Conservation (phyloP, 495 filamentous ascomycete genomes). For the Penicillium ochrochloron region DNA sequence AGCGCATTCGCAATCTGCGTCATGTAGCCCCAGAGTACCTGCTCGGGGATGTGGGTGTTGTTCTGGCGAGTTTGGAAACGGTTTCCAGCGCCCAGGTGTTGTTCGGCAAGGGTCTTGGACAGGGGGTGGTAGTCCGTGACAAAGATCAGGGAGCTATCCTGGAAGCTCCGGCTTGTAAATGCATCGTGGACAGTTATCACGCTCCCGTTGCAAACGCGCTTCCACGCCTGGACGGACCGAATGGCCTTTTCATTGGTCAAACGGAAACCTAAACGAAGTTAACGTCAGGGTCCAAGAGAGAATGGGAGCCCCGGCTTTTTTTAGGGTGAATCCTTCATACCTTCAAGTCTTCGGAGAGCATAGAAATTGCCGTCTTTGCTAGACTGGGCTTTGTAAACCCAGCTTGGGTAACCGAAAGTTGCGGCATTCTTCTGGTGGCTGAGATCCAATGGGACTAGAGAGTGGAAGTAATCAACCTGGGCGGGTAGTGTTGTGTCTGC, state of each 20-base stretch:
- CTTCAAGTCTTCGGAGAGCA: slow-evolving; percentile 83
- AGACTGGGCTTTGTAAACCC: slow-evolving; percentile 95
- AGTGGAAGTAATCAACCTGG: slow-evolving; percentile 83
- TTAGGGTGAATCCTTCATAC: slow-evolving; percentile 32
- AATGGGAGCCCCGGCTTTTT: neutral
- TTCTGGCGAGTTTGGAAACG: slow-evolving; percentile 55
- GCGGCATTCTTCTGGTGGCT: slow-evolving; percentile 74
- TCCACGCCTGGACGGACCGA: slow-evolving; percentile 86
- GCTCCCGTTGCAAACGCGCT: slow-evolving; percentile 77
- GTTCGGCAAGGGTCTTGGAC: slow-evolving; percentile 86
- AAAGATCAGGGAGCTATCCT: slow-evolving; percentile 92
- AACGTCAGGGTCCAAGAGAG: neutral
- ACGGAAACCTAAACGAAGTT: slow-evolving; percentile 60
- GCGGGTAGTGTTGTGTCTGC: slow-evolving; percentile 72
- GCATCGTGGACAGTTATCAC: slow-evolving; percentile 89
- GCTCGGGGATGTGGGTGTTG: slow-evolving; percentile 67
- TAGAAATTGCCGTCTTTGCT: slow-evolving; percentile 84
- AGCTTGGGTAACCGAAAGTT: slow-evolving; percentile 83
- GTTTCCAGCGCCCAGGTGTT: slow-evolving; percentile 68
- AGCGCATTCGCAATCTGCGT: slow-evolving; percentile 90
- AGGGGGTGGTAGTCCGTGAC: slow-evolving; percentile 92
- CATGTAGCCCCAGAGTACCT: slow-evolving; percentile 87
- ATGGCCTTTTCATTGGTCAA: slow-evolving; percentile 90
- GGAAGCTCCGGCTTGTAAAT: slow-evolving; percentile 90
- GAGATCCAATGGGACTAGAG: slow-evolving; percentile 86